phyloP scores from a whole-genome alignment of 768 basidiomycete genomes.

The Macrolepiota albuminosa region DNA sequence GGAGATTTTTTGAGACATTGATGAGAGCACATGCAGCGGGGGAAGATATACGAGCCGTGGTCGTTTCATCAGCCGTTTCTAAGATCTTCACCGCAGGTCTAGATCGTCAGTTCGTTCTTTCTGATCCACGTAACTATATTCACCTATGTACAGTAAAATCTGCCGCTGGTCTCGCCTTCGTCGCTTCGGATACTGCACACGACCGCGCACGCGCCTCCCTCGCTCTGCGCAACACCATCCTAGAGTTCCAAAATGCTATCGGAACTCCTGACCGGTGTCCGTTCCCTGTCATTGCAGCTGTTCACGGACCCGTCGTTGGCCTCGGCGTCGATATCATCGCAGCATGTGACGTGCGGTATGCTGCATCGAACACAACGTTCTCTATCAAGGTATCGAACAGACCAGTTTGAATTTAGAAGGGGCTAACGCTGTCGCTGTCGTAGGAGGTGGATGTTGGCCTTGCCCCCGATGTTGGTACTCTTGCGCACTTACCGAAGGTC shows the following conservation, averaged over 20 bases:
- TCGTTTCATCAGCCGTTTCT: constrained; percentile 64
- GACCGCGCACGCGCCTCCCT: constrained; percentile 56
- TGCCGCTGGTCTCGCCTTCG: constrained; percentile 20
- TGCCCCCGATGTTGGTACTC: constrained; percentile 84
- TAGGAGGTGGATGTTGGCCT: constrained; percentile 87
- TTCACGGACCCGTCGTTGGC: constrained; percentile 72
- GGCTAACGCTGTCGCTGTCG: constrained; percentile 25
- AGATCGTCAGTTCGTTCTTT: constrained; percentile 50
- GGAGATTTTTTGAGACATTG: constrained; percentile 54
- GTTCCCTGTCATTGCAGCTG: constrained; percentile 80
- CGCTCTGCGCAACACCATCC: constrained; percentile 40
- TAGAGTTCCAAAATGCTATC: constrained; percentile 67
- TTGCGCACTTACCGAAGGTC: constrained; percentile 77
- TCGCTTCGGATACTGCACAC: constrained; percentile 16
- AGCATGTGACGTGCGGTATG: constrained; percentile 76
- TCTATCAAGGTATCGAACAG: constrained; percentile 56
- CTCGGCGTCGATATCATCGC: constrained; percentile 74
- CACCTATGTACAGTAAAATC: constrained; percentile 26
- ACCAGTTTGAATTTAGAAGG: constrained; percentile 33
- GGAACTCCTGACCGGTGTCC: constrained; percentile 60
- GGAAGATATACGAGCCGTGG: constrained; percentile 60
- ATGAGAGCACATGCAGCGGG: constrained; percentile 28
- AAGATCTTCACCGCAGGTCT: constrained; percentile 83
- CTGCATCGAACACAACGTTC: constrained; percentile 57
- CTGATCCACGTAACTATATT: neutral